phyloP scores from a whole-genome alignment of 768 basidiomycete species.

The Stropharia rugosoannulata region DNA sequence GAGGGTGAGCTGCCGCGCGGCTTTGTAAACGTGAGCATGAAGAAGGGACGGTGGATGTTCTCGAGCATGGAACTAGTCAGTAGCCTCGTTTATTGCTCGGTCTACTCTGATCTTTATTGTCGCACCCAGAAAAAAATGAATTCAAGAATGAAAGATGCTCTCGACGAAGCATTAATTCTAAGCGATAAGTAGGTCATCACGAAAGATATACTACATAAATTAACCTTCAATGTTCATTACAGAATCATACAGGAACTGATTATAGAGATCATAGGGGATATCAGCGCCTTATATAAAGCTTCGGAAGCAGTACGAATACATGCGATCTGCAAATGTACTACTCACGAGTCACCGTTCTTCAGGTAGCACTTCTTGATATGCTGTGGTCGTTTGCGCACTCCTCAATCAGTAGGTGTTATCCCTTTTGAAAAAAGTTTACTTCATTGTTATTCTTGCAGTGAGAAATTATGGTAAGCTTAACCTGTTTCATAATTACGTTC shows the following conservation, averaged over 20 bases:
- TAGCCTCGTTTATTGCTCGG: background rate
- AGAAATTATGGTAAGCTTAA: constrained; percentile 41
- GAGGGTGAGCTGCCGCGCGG: constrained; percentile 65
- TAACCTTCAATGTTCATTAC: background rate
- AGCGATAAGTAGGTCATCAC: constrained; percentile 63
- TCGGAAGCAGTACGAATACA: constrained; percentile 71
- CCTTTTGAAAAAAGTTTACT: background rate
- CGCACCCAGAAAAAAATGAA: constrained; percentile 76
- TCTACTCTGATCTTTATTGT: background rate
- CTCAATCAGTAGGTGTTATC: constrained; percentile 63
- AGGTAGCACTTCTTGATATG: constrained; percentile 91
- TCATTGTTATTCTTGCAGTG: constrained; percentile 27
- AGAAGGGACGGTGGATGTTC: constrained; percentile 73
- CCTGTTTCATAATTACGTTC: background rate
- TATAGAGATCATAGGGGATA: constrained; percentile 61
- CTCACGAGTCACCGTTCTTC: background rate
- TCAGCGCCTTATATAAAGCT: constrained; percentile 84
- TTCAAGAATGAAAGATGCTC: constrained; percentile 83
- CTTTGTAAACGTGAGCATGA: constrained; percentile 65
- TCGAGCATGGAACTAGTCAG: constrained; percentile 81
- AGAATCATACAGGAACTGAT: constrained; percentile 84
- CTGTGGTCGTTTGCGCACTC: constrained; percentile 85
- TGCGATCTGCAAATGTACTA: background rate
- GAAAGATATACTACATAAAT: background rate
- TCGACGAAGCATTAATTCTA: constrained; percentile 86